These are phyloP conservation scores for Aspergillus pseudoglaucus DNA, from an alignment of 2,329 filamentous ascomycete species.

Conservation along the genomic window DNA sequence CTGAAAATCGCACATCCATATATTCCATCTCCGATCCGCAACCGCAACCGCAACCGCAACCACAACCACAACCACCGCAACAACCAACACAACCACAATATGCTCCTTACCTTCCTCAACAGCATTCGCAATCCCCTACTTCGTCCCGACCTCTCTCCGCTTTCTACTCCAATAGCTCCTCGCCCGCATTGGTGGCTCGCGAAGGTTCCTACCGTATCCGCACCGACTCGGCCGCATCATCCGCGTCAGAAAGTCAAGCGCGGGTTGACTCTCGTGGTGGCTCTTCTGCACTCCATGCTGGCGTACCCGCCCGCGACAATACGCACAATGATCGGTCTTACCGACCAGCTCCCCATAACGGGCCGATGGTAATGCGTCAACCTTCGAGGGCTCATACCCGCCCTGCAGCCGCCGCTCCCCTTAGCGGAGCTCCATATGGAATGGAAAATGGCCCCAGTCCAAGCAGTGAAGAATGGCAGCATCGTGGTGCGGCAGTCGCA, in stretches of 20 bases:
- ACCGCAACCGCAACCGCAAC: constrained; percentile 33
- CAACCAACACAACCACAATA: constrained; percentile 39
- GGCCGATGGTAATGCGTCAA: constrained; percentile 65
- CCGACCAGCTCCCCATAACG: constrained; percentile 54
- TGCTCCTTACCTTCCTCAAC: constrained; percentile 36
- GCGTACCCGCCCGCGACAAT: constrained; percentile 59
- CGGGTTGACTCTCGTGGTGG: constrained; percentile 60
- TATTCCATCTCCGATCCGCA: constrained; percentile 39
- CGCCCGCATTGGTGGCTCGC: constrained; percentile 31
- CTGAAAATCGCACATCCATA: constrained; percentile 38
- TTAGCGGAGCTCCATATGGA: constrained; percentile 44
- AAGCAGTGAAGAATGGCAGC: constrained; percentile 91
- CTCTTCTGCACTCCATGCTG: constrained; percentile 52
- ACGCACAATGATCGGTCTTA: constrained; percentile 66
- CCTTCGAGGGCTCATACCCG: constrained; percentile 66
- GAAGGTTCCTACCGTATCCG: constrained; percentile 49
- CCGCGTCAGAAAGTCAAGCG: constrained; percentile 49
- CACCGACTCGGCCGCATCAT: constrained; percentile 54
- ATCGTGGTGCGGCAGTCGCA: constrained; percentile 81
- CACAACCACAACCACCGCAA: constrained; percentile 34
- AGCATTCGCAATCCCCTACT: constrained; percentile 31
- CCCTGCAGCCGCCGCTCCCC: constrained; percentile 24
- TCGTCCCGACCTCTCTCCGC: constrained; percentile 42
- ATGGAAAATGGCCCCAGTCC: constrained; percentile 52
- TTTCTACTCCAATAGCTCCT: constrained; percentile 41